phyloP scores from a whole-genome alignment of 176 grass and related monocot species.

The Bolboschoenus planiculmis region DNA sequence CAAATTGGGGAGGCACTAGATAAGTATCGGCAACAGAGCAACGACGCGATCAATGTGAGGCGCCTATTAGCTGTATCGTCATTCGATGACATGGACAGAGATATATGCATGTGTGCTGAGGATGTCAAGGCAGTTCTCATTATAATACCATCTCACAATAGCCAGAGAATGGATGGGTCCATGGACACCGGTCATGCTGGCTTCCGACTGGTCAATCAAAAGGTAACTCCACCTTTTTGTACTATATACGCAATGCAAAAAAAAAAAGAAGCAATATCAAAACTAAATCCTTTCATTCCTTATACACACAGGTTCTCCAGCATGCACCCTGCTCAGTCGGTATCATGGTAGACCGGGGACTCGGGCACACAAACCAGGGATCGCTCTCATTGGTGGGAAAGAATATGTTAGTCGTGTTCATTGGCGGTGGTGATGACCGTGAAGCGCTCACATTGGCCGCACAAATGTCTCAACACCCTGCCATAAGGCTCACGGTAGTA shows the following conservation, averaged over 20 bases:
- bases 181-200: constrained; percentile 48
- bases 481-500: constrained; percentile 46
- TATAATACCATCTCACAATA: constrained; percentile 54
- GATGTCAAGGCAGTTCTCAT: constrained; percentile 54
- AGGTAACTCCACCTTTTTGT: constrained; percentile 23
- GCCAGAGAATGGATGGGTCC: constrained; percentile 37
- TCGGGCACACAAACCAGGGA: constrained; percentile 12
- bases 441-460: constrained; percentile 56
- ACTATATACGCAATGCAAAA: background rate
- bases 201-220: constrained; percentile 54
- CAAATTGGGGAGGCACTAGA: constrained; percentile 57
- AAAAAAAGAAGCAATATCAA: background rate
- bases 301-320: constrained; percentile 34
- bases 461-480: constrained; percentile 31
- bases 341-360: constrained; percentile 51
- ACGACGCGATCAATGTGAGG: constrained; percentile 31
- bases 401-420: constrained; percentile 52
- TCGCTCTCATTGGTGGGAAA: background rate
- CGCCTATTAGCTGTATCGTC: constrained; percentile 48
- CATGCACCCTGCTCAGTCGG: constrained; percentile 60
- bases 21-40: constrained; percentile 29
- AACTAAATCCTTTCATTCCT: background rate
- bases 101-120: constrained; percentile 65
- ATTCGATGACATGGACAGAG: constrained; percentile 65
- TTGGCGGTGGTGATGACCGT: constrained; percentile 63